phyloP scores from a whole-genome alignment of 2,329 filamentous ascomycete species.

The Cucurbitaria berberidis region DNA sequence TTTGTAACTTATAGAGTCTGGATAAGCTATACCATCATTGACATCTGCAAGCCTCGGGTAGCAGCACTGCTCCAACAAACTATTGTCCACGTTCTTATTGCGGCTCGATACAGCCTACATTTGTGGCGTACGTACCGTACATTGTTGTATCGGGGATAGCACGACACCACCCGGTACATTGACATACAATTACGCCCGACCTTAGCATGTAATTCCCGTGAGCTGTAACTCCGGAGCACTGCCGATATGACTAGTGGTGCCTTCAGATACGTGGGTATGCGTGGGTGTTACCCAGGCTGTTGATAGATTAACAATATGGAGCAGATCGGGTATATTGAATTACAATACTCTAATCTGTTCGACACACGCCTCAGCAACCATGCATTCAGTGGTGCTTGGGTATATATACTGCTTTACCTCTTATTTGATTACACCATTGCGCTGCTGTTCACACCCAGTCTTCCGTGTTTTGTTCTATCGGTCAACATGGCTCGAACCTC shows the following conservation, averaged over 20 bases:
- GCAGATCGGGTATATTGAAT: slow-evolving; percentile 26
- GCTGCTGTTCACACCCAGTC: not conserved
- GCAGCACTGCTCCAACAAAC: no score
- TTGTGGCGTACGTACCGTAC: not conserved
- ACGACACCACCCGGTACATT: not conserved
- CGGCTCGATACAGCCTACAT: not conserved
- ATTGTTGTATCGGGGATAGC: not conserved
- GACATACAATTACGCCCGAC: not conserved
- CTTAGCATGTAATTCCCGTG: not conserved
- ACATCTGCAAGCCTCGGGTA: not conserved
- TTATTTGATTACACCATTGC: not conserved
- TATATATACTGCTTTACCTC: not conserved
- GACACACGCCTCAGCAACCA: not conserved
- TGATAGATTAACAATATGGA: slow-evolving; percentile 26
- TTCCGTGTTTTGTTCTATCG: not conserved
- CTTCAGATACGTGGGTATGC: slow-evolving; percentile 2
- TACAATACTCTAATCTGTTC: slow-evolving; percentile 14
- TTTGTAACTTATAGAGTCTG: not conserved
- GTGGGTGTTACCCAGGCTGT: slow-evolving; percentile 1
- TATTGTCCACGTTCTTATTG: not conserved
- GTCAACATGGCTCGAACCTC: slow-evolving; percentile 17
- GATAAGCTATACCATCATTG: not conserved
- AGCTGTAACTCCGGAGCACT: slow-evolving; percentile 2
- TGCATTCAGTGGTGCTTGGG: not conserved
- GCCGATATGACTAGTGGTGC: slow-evolving; percentile 10